Evolutionary conservation across 106 monocot genomes (phyloP).

Genomic region (Apostasia ramifera): DNA sequence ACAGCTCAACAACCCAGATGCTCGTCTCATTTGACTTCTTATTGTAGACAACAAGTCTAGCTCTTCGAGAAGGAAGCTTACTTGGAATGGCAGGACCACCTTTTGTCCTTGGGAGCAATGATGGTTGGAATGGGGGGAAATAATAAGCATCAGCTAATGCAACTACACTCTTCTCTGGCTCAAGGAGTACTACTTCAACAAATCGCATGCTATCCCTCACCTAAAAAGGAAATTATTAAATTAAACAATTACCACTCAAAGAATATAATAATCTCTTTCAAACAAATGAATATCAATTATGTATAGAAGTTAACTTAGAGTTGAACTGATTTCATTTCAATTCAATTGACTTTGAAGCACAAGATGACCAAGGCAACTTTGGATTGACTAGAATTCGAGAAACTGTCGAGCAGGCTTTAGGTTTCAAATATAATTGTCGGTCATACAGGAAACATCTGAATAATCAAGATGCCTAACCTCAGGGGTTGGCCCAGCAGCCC

Average conservation of each 20-base stretch:
- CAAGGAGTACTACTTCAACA: conserved; percentile 78
- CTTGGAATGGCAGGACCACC: conserved; percentile 73
- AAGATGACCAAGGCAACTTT: too few relatives aligned
- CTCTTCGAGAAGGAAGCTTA: conserved; percentile 75
- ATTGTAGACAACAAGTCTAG: conserved; percentile 83
- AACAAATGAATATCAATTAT: neutral
- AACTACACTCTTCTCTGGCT: conserved; percentile 78
- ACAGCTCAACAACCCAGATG: conserved; percentile 74
- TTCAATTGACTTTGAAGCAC: too few relatives aligned
- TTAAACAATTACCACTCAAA: too few relatives aligned
- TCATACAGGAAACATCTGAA: neutral
- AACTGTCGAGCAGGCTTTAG: too few relatives aligned
- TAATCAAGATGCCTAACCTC: conserved; percentile 33
- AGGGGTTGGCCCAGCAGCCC: conserved; percentile 83
- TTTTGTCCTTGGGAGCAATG: conserved; percentile 71
- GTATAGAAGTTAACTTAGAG: too few relatives aligned
- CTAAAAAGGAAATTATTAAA: conserved; percentile 18
- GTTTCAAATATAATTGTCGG: neutral
- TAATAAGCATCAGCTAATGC: conserved; percentile 92
- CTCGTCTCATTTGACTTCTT: conserved; percentile 82
- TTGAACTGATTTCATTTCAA: too few relatives aligned
- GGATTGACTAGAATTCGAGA: too few relatives aligned
- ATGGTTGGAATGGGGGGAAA: conserved; percentile 94
- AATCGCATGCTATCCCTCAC: conserved; percentile 89
- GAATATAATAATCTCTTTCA: neutral